These are phyloP conservation scores for Lachnellula occidentalis DNA, from an alignment of 2,329 filamentous ascomycete genomes.

Conservation along the genomic window DNA sequence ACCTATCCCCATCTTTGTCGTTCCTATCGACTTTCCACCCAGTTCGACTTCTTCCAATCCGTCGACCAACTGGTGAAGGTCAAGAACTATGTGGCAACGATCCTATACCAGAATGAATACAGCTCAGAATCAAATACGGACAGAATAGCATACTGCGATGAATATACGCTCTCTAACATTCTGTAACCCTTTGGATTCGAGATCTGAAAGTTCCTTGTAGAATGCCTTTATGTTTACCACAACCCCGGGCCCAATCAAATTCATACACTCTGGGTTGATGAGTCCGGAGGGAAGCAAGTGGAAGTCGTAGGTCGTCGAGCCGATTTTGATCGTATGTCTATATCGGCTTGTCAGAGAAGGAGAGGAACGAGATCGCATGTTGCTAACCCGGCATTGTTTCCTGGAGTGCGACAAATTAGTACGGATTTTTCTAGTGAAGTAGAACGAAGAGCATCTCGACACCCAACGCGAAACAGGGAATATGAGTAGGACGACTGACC, in stretches of 20 bases:
- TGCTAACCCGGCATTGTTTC: conserved; percentile 49
- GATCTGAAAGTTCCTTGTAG: conserved; percentile 57
- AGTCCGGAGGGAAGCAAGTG: conserved; percentile 63
- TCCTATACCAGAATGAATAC: neutral
- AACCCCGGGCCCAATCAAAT: conserved; percentile 66
- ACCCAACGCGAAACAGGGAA: too few relatives aligned
- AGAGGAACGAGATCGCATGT: conserved; percentile 12
- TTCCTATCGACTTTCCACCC: conserved; percentile 39
- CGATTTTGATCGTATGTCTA: conserved; percentile 36
- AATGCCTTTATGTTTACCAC: conserved; percentile 63
- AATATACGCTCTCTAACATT: conserved; percentile 54
- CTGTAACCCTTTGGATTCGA: conserved; percentile 54
- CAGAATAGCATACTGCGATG: conserved; percentile 40
- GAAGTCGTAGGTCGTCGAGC: conserved; percentile 41
- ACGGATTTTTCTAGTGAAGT: neutral
- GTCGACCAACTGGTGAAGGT: conserved; percentile 62
- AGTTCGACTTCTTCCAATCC: conserved; percentile 58
- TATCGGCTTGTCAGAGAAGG: conserved; percentile 32
- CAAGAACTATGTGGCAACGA: conserved; percentile 57
- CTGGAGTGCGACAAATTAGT: neutral
- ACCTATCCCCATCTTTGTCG: conserved; percentile 43
- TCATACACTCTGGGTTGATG: conserved; percentile 63
- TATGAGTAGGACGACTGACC: too few relatives aligned
- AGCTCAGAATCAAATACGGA: too few relatives aligned
- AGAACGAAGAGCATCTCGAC: neutral